A percentile compares a stretch with the other conserved stretches of the same genome.
Conservation (phyloP, 345 rosid species). For the Mercurialis annua region DNA sequence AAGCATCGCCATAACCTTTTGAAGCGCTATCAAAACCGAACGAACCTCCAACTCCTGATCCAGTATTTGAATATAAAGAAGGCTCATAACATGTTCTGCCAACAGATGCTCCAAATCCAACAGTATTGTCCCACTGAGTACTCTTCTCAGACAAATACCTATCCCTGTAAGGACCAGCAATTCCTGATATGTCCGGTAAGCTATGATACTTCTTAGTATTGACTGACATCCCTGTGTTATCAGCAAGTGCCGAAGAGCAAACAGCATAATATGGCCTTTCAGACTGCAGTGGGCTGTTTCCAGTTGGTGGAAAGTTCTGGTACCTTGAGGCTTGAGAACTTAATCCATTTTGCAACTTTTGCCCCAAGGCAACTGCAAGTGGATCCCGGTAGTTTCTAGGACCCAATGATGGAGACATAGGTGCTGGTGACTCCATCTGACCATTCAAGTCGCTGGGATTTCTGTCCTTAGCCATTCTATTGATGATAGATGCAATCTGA, state of each 20-base stretch:
- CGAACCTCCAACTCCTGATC: slow-evolving; percentile 46
- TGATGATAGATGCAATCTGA: slow-evolving; percentile 58
- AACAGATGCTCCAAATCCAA: slow-evolving; percentile 50
- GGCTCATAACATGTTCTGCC: slow-evolving; percentile 49
- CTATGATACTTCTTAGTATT: slow-evolving; percentile 81
- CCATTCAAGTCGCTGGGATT: slow-evolving; percentile 45
- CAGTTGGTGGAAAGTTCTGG: slow-evolving; percentile 49
- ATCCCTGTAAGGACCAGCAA: slow-evolving; percentile 53
- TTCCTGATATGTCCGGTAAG: slow-evolving; percentile 84
- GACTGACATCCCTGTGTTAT: slow-evolving; percentile 33
- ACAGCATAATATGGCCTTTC: slow-evolving; percentile 52
- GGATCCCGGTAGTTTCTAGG: slow-evolving; percentile 57
- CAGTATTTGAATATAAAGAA: slow-evolving; percentile 45
- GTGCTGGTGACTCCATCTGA: slow-evolving; percentile 48
- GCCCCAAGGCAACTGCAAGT: slow-evolving; percentile 47
- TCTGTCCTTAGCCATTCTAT: slow-evolving; percentile 50
- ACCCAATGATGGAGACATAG: slow-evolving; percentile 46
- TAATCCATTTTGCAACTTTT: slow-evolving; percentile 58
- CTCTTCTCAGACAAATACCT: slow-evolving; percentile 45
- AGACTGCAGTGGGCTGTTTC: slow-evolving; percentile 48
- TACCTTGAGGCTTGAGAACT: slow-evolving; percentile 59
- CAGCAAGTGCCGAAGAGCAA: slow-evolving; percentile 41
- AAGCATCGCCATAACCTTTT: slow-evolving; percentile 48
- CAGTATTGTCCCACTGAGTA: slow-evolving; percentile 50
- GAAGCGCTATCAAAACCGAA: slow-evolving; percentile 46